These are phyloP conservation scores for Knufia fluminis DNA, from an alignment of 2,329 filamentous ascomycete genomes.

Conservation along the genomic window DNA sequence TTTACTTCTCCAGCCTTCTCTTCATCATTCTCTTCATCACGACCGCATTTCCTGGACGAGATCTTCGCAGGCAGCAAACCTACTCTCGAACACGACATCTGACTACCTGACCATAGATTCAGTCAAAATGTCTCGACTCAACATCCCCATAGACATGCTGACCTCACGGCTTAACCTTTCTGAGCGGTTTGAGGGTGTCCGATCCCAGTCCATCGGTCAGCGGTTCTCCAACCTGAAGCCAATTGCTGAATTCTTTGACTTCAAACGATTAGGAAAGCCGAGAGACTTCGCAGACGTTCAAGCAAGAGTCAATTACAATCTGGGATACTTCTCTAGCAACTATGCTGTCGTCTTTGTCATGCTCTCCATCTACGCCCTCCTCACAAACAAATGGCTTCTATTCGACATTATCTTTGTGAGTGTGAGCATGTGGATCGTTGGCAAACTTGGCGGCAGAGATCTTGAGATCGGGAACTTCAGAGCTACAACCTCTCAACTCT, in stretches of 20 bases:
- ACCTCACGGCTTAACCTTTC: conserved; percentile 81
- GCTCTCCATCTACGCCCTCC: conserved; percentile 88
- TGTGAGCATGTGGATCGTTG: conserved; percentile 81
- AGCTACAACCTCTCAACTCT: conserved; percentile 85
- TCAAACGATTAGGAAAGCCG: conserved; percentile 93
- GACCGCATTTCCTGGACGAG: background rate
- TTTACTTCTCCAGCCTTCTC: background rate
- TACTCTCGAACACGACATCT: background rate
- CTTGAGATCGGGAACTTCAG: conserved; percentile 74
- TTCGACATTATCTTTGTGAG: conserved; percentile 88
- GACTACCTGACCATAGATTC: background rate
- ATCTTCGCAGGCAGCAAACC: background rate
- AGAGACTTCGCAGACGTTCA: conserved; percentile 84
- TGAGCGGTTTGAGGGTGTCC: conserved; percentile 76
- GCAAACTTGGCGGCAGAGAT: conserved; percentile 80
- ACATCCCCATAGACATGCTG: conserved; percentile 83
- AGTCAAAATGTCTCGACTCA: conserved; percentile 66
- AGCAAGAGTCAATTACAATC: conserved; percentile 91
- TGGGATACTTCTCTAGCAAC: conserved; percentile 96
- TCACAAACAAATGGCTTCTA: conserved; percentile 76
- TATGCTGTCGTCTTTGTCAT: conserved; percentile 90
- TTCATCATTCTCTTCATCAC: too few species aligned
- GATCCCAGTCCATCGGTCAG: conserved; percentile 65
- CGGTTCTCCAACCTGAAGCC: conserved; percentile 91
- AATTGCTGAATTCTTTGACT: conserved; percentile 84